Evolutionary conservation across 2,329 filamentous ascomycete species (phyloP), one percentile per base, ranked within the genome.

Genomic region (Hortaea sp.): DNA sequence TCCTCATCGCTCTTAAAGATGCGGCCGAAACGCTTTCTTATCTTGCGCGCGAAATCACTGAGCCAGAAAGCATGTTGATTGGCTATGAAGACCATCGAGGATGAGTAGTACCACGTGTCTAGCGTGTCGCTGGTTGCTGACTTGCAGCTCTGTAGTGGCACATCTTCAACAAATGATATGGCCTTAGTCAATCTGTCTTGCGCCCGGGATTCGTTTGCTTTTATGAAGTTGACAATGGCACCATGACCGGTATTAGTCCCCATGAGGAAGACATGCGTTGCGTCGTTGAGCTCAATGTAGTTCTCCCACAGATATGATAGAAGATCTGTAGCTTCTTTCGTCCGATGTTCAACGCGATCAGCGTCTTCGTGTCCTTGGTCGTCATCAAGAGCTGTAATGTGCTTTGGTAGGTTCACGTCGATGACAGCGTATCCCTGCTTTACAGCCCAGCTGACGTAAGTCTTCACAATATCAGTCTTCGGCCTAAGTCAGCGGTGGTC

Each of bases 241-340:
- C 85, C 72, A 59, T 92, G 94, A 1, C 92, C 86, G 57, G 88
- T 83, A n/a, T 92, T 92, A 1, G 94, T 80, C 0, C 92, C 90
- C 61, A 98, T 74, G 20, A 98, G 72, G 61, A 94, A 85, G 11
- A 97, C 78, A 44, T 90, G 79, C 5, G 82, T 80, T 0, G 77
- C 73, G 2, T 83, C 72, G 46, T 71, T 76, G 43, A 82, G 81
- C 71, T 95, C 86, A 13, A 98, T 80, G 60, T 95, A 95, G 61
- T 98, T 98, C 57, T 95, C 89, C 92, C 92, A 98, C 10, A 98
- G 71, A 60, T 95, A 97, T 49, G 77, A 81, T 4, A 90, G 79
- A 7, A 95, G 70, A 50, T 90, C 82, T 51, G 84, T 80, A 0
- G 74, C 76, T 45, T 73, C 72, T 27, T 63, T 63, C 6, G 60